Evolutionary conservation across 352 stramenopile genomes (phyloP), one percentile per base, ranked within the genome.

Genomic region (Phytophthora litchii): DNA sequence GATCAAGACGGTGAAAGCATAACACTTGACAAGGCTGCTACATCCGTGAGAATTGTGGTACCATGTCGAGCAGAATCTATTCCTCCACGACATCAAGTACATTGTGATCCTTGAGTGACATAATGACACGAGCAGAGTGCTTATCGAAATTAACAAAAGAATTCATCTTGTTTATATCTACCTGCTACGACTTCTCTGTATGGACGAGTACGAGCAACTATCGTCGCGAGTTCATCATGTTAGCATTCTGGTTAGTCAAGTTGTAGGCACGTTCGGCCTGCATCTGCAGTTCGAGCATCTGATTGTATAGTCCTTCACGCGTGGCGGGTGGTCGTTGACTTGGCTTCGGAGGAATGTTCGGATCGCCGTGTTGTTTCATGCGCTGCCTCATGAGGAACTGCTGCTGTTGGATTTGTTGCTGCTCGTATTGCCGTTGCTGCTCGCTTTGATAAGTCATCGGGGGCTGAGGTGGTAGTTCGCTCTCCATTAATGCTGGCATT

Each of bases 251-350:
- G 67, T 86, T 91, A 12, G 80, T 78, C 44, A 89, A 58, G 50
- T 88, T 85, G 69, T 91, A 88, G 16, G 80, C 74, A 14, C 54
- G 64, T 55, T 91, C 82, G 25, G 82, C 79, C 23, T 83, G 65
- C 64, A 89, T 78, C 47, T 88, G 82, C 51, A 91, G 64, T 57
- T 88, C 79, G 23, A 89, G 63, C 82, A 91, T 89, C 53, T 91
- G 78, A 57, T 89, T 88, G 70, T 91, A 91, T 7, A 91, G 69
- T 11, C 64, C 79, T 56, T 76, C 67, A 17, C 80, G 81, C n/a
- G 63, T 65, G 11, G 36, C 29, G 9, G 61, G 51, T 8, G 49
- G 48, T 19, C 56, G 52, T 12, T 67, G 65, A 17, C 25, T 48
- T 16, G 54, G 45, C 25, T 50, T 42, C 8, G 54, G 37, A 1